These are phyloP conservation scores for Rubus parviflorus DNA, from an alignment of 306 rosid species.

Conservation along the genomic window DNA sequence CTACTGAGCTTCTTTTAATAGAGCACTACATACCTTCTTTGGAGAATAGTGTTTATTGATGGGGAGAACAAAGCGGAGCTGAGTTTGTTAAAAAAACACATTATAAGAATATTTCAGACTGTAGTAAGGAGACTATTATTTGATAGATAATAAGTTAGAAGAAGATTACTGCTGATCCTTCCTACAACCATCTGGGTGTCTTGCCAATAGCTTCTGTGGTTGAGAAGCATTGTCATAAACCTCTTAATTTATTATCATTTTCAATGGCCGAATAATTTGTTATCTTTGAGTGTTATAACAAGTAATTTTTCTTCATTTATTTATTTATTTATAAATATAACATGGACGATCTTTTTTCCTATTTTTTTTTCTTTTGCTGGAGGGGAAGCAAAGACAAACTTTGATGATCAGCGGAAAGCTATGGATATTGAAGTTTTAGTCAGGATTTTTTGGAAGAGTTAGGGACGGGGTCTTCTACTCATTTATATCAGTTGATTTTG, in stretches of 20 bases:
- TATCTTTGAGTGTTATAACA: too few relatives aligned
- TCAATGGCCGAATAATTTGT: neutral
- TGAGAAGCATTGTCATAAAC: neutral
- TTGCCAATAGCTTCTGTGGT: neutral
- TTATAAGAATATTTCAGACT: too few relatives aligned
- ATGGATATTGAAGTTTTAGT: too few relatives aligned
- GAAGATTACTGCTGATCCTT: neutral
- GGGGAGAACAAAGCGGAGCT: too few relatives aligned
- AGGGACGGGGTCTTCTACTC: neutral
- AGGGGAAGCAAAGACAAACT: neutral
- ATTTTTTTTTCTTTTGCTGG: neutral
- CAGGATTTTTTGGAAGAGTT: neutral
- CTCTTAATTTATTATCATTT: neutral
- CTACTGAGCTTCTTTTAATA: neutral
- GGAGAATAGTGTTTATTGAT: neutral
- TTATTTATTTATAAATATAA: too few relatives aligned
- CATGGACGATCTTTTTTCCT: too few relatives aligned
- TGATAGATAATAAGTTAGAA: neutral
- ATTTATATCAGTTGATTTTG: constrained; percentile 17
- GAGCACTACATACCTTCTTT: neutral
- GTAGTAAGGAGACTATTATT: too few relatives aligned
- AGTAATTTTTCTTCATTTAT: too few relatives aligned
- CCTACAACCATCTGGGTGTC: neutral
- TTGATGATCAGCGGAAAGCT: neutral
- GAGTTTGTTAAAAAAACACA: too few relatives aligned